Conservation (phyloP, 2,329 filamentous ascomycete species). For the Alternaria dauci region DNA sequence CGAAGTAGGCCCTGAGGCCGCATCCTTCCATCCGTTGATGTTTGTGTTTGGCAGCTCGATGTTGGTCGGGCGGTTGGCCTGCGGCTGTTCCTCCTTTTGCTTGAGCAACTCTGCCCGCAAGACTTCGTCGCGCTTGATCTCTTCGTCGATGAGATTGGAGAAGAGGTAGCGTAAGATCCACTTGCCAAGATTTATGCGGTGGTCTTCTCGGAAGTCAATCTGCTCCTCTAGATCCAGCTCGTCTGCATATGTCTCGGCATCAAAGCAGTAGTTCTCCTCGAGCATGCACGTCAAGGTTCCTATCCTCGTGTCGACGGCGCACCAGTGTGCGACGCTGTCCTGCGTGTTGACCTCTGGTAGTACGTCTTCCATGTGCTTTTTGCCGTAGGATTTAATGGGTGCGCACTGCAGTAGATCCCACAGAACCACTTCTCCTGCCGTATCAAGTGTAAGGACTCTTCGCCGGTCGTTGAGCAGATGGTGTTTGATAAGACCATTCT, state of each 20-base stretch:
- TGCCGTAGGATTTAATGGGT: slow-evolving; percentile 90
- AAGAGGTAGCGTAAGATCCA: slow-evolving; percentile 96
- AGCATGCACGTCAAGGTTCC: slow-evolving; percentile 89
- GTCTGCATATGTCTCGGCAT: slow-evolving; percentile 96
- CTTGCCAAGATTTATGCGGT: slow-evolving; percentile 95
- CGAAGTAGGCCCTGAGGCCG: slow-evolving; percentile 54
- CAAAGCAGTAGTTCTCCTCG: slow-evolving; percentile 95
- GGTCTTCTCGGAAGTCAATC: slow-evolving; percentile 88
- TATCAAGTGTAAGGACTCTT: slow-evolving; percentile 89
- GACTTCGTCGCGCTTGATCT: slow-evolving; percentile 80
- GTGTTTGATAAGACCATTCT: slow-evolving; percentile 94
- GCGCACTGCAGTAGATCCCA: slow-evolving; percentile 95
- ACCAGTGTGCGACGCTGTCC: slow-evolving; percentile 95
- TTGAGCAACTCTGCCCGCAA: slow-evolving; percentile 75
- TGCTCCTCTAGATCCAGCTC: slow-evolving; percentile 77
- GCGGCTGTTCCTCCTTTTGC: slow-evolving; percentile 66
- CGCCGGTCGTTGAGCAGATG: slow-evolving; percentile 89
- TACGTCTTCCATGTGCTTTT: slow-evolving; percentile 92
- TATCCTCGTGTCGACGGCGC: slow-evolving; percentile 90
- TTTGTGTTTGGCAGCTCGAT: slow-evolving; percentile 63
- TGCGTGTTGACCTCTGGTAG: slow-evolving; percentile 84
- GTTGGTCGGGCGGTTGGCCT: slow-evolving; percentile 67
- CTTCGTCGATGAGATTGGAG: slow-evolving; percentile 85
- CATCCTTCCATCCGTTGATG: slow-evolving; percentile 57
- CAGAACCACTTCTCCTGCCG: slow-evolving; percentile 89